Evolutionary conservation across 352 stramenopile species (phyloP), one percentile per base, ranked within the genome.

Genomic region (Halophytophthora polymorphica): DNA sequence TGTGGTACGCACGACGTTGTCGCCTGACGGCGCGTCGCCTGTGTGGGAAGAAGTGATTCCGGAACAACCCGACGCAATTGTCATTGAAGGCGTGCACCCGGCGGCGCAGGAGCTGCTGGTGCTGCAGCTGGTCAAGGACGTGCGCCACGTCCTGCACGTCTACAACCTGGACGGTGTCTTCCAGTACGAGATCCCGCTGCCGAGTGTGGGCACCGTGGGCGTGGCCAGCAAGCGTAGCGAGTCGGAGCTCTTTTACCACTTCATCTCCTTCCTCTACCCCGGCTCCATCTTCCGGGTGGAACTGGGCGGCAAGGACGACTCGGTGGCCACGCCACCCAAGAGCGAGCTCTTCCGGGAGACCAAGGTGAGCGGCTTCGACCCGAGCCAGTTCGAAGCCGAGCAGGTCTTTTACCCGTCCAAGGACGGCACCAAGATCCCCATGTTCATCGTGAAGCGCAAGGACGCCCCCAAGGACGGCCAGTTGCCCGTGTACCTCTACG

Each of bases 391-490:
- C 52, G 74, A 93, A 39, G 83, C 86, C 12, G 73, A 86, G 57
- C 81, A 90, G 54, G 64, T 92, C 12, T 96, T 96, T 58, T 96
- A 96, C 42, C 86, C 78, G 14, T 96, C 84, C 28, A 91, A 95
- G 54, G 95, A 98, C 58, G 95, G 94, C 36, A 98, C 93, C 7
- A 84, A 95, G 64, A 86, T 98, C 61, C 95, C 95, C 2, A 98
- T 98, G 75, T 98, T 98, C 66, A 82, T 98, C 18, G 80, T 98
- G 39, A 86, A 87, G 53, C 83, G 86, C 48, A 93, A 95, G 66
- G 75, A 75, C 38, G 60, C 76, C 4, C 64, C 58, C 10, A 57
- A 89, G 47, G 83, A 97, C 59, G 88, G 89, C 13, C 66, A 90
- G 18, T 83, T 88, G 49, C 95, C 93, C 4, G 96, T 92, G 43